Conservation (phyloP, 2,329 filamentous ascomycete species). For the Sclerotinia nivalis region DNA sequence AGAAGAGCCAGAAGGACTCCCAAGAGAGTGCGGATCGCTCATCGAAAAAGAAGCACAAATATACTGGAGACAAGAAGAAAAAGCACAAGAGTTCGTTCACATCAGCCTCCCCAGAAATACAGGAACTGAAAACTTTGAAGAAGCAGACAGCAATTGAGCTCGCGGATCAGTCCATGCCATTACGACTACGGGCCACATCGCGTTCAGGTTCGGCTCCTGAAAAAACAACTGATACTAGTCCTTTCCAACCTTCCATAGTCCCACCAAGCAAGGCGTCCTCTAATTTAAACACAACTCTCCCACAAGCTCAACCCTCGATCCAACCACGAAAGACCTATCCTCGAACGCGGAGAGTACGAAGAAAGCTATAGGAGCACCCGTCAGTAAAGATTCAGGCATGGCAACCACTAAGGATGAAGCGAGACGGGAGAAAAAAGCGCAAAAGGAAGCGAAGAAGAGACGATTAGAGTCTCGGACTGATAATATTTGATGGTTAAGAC, state of each 20-base stretch:
- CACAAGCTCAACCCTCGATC: not conserved
- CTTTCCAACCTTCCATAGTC: not conserved
- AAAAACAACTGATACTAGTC: constrained; percentile 8
- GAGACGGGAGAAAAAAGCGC: constrained; percentile 7
- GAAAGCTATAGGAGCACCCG: not conserved
- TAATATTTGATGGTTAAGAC: constrained; percentile 5
- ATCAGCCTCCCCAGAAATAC: not conserved
- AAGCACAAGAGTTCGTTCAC: constrained; percentile 30
- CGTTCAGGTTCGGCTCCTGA: constrained; percentile 8
- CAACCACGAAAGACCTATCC: not conserved
- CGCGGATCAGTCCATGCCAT: constrained; percentile 3
- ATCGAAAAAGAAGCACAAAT: constrained; percentile 35
- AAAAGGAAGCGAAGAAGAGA: constrained; percentile 14
- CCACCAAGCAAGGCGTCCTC: not conserved
- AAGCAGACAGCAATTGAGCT: constrained; percentile 8
- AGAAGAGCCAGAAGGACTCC: constrained; percentile 23
- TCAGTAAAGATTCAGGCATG: not conserved
- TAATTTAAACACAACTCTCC: not conserved
- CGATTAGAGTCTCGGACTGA: constrained; percentile 8
- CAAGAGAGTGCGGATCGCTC: constrained; percentile 22
- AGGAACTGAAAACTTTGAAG: constrained; percentile 11
- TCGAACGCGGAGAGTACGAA: not conserved
- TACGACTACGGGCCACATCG: not conserved
- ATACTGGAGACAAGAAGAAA: constrained; percentile 31
- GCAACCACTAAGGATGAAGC: not conserved